Conservation (phyloP, 2,329 filamentous ascomycete genomes). For the Ceratocystiopsis sp. region DNA sequence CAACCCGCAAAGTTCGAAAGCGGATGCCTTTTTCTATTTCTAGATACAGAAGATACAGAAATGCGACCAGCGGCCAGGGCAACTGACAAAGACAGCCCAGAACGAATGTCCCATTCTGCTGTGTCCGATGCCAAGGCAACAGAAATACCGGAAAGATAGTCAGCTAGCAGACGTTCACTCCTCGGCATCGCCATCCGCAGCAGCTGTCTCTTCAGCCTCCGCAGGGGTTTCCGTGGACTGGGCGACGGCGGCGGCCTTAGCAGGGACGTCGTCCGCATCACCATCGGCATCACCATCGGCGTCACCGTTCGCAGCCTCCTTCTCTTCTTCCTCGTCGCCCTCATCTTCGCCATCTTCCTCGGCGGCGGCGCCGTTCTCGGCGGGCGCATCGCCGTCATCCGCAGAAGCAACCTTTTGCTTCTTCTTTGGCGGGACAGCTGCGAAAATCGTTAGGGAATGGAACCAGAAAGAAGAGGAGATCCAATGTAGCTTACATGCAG, state of each 20-base stretch:
- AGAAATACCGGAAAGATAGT: no score
- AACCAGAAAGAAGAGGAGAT: neutral
- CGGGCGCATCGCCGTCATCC: slow-evolving; percentile 14
- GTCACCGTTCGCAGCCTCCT: slow-evolving; percentile 14
- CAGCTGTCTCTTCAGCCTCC: neutral
- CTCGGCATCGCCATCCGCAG: neutral
- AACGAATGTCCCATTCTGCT: no score
- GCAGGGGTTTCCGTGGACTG: neutral
- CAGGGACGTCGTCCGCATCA: neutral
- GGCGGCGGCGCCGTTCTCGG: slow-evolving; percentile 4
- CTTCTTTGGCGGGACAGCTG: slow-evolving; percentile 28
- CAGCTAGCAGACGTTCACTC: neutral
- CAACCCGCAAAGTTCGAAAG: no score
- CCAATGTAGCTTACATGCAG: slow-evolving; percentile 1
- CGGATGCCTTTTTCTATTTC: no score
- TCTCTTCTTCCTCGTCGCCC: slow-evolving; percentile 11
- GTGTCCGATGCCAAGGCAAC: no score
- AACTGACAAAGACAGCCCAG: no score
- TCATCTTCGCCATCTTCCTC: slow-evolving; percentile 11
- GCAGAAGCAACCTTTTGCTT: slow-evolving; percentile 29
- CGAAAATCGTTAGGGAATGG: slow-evolving; percentile 10
- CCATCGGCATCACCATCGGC: slow-evolving; percentile 16
- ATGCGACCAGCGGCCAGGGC: no score
- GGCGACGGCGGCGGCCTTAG: no score
- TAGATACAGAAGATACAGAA: no score